phyloP scores from a whole-genome alignment of 352 stramenopile species.

The Pythium biforme region DNA sequence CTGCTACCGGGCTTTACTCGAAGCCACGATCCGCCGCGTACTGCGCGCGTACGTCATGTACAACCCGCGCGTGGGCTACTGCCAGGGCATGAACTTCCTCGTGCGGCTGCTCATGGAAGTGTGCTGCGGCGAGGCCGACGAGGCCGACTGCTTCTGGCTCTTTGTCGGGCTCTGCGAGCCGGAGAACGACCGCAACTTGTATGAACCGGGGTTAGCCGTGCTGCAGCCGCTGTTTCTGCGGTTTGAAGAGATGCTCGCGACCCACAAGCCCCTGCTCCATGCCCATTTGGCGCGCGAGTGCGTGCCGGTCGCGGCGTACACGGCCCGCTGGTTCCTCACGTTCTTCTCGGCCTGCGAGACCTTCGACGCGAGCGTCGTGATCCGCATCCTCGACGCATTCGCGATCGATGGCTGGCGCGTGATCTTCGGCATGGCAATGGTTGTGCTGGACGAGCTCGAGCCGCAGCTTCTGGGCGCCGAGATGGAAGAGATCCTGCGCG shows the following conservation, averaged over 20 bases:
- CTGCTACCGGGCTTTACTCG: constrained; percentile 29
- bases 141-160: constrained; percentile 81
- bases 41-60: constrained; percentile 79
- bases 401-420: constrained; percentile 79
- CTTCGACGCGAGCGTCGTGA: constrained; percentile 61
- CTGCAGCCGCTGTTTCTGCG: constrained; percentile 64
- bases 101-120: constrained; percentile 71
- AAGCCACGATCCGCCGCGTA: constrained; percentile 74
- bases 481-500: constrained; percentile 65
- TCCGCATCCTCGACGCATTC: constrained; percentile 74
- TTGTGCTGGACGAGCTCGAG: constrained; percentile 74
- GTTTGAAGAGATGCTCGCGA: constrained; percentile 63
- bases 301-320: constrained; percentile 69
- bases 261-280: constrained; percentile 66
- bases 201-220: constrained; percentile 70
- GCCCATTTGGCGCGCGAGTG: constrained; percentile 56
- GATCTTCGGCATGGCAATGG: constrained; percentile 75
- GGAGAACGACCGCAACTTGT: constrained; percentile 70
- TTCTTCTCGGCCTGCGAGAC: constrained; percentile 83
- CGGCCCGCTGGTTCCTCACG: constrained; percentile 83
- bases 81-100: constrained; percentile 88
- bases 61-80: constrained; percentile 82
- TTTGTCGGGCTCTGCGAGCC: constrained; percentile 78
- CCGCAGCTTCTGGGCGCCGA: constrained; percentile 48
- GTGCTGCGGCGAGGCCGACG: constrained; percentile 38